A percentile compares a stretch with the other conserved stretches of the same genome.
These are phyloP conservation scores for Hemileccinum rubropunctum DNA, from an alignment of 768 basidiomycete genomes.

Conservation along the genomic window DNA sequence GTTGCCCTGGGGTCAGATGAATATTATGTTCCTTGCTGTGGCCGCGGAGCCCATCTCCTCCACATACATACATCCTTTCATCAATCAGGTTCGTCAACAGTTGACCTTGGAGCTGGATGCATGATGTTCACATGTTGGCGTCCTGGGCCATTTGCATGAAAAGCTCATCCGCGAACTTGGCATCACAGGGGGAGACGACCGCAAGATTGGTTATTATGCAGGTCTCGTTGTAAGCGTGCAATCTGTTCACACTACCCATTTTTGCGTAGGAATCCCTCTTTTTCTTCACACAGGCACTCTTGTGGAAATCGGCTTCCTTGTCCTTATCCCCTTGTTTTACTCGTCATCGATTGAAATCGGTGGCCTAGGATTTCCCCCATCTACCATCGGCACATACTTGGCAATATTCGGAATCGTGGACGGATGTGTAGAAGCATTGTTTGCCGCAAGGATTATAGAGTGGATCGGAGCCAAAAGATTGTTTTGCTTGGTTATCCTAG, in stretches of 20 bases:
- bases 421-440: constrained; percentile 40
- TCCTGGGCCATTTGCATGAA: background rate
- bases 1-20: constrained; percentile 51
- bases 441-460: constrained; percentile 41
- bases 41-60: constrained; percentile 55
- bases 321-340: constrained; percentile 45
- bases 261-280: no score
- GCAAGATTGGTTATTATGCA: constrained; percentile 66
- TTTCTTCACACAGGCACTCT: constrained; percentile 53
- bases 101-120: background rate
- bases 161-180: constrained; percentile 63
- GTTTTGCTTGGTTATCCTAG: constrained; percentile 38
- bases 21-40: constrained; percentile 47
- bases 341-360: no score
- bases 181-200: constrained; percentile 60
- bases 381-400: constrained; percentile 39
- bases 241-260: no score
- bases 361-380: constrained; percentile 41
- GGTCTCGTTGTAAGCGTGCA: constrained; percentile 44
- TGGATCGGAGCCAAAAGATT: constrained; percentile 41
- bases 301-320: constrained; percentile 38
- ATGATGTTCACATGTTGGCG: no score
- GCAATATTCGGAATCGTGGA: constrained; percentile 36
- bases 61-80: background rate
- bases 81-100: constrained; percentile 23